Evolutionary conservation across 768 basidiomycete species (phyloP), one percentile per base, ranked within the genome.

Genomic region (Mycena crocata): DNA sequence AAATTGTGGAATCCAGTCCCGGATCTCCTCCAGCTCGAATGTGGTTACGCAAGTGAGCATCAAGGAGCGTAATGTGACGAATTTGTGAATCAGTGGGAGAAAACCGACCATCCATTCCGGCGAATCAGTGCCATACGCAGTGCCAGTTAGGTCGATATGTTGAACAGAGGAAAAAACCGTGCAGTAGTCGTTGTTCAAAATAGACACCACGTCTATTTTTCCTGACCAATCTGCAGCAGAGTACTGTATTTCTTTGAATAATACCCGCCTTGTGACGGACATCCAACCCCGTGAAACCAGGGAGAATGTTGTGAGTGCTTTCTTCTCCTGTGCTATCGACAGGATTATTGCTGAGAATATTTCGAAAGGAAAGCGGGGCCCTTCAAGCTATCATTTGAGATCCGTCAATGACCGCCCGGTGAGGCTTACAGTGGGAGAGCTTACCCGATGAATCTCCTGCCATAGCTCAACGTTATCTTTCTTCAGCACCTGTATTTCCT

Each of bases 231-330:
- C 21, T 40, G 17, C 28, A 15, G 51, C 30, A 13, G 2, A n/a
- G 31, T 23, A 15, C 9, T 14, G 3, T 35, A 63, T 63, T 37
- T 26, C 19, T 15, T 44, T 2, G 34, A 62, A 62, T 23, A 62
- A 30, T 54, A 37, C 5, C 24, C 13, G 10, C 23, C 61, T n/a
- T 9, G 61, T n/a, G 52, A 62, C 42, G 17, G 34, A 37, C 61
- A 62, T 62, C 61, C 61, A 62, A 32, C 52, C 35, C 1, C 35
- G 30, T 51, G 31, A 62, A 13, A 62, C 61, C 51, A 62, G 37
- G 28, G 61, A 62, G 15, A 54, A 62, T 7, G 51, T 62, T 30
- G 9, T 54, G 23, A 62, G 61, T 3, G 51, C 19, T 21, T 30
- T 15, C 35, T 56, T 63, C 15, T 63, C 54, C 3, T 21, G 24